phyloP scores from a whole-genome alignment of 306 rosid species.

The Medicago arabica region DNA sequence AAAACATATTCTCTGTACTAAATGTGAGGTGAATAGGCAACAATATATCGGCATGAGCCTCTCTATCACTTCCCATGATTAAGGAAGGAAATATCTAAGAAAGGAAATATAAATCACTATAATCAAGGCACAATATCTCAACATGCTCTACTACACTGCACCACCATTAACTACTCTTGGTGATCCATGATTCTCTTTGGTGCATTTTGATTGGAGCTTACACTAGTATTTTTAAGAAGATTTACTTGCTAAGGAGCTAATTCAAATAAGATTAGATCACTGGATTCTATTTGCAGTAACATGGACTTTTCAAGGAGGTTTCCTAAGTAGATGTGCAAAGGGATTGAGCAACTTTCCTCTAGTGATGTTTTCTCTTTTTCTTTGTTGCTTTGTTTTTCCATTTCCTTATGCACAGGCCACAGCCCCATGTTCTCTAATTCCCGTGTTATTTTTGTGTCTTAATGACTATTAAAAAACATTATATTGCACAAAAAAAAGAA shows the following conservation, averaged over 20 bases:
- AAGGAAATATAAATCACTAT: too few relatives aligned
- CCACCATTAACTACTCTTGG: conserved; percentile 16
- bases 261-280: conserved; percentile 8
- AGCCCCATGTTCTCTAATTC: conserved; percentile 7
- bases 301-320: conserved; percentile 4
- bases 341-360: conserved; percentile 12
- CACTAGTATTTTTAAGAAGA: neutral
- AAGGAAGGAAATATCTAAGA: too few relatives aligned
- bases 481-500: conserved; percentile 26
- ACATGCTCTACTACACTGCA: conserved; percentile 18
- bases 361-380: conserved; percentile 14
- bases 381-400: conserved; percentile 27
- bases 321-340: neutral
- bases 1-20: too few relatives aligned
- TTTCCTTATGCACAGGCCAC: neutral
- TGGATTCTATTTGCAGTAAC: conserved; percentile 19
- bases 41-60: too few relatives aligned
- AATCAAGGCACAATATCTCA: too few relatives aligned
- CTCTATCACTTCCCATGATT: too few relatives aligned
- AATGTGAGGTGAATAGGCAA: too few relatives aligned
- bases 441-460: neutral
- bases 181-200: conserved; percentile 5
- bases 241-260: conserved; percentile 24
- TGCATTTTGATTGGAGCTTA: conserved; percentile 14
- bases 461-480: neutral